Conservation (phyloP, 129 eudicot genomes). For the Pittosporum tobira region DNA sequence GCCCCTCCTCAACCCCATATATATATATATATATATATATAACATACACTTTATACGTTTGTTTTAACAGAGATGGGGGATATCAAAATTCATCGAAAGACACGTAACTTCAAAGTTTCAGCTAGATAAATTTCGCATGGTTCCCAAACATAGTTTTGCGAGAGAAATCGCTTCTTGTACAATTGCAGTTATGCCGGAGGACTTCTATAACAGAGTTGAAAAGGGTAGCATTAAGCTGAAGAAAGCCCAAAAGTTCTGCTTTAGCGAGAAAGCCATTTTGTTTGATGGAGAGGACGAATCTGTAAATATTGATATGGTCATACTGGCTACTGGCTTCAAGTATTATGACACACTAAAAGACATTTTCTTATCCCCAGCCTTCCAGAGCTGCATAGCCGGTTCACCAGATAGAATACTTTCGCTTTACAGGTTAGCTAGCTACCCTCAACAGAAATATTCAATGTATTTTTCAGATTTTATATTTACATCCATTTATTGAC, state of each 20-base stretch:
- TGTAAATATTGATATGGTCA: constrained; percentile 38
- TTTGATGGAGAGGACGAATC: constrained; percentile 20
- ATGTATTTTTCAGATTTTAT: too few species aligned
- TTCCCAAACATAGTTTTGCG: constrained; percentile 37
- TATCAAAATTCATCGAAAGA: constrained; percentile 40
- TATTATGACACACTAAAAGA: constrained; percentile 39
- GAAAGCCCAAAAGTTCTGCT: constrained; percentile 26
- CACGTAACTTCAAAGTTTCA: constrained; percentile 25
- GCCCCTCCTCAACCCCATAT: neutral
- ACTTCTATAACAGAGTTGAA: constrained; percentile 32
- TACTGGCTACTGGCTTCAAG: constrained; percentile 62
- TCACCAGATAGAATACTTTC: constrained; percentile 28
- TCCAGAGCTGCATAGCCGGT: constrained; percentile 27
- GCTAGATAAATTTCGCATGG: constrained; percentile 33
- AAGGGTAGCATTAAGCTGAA: constrained; percentile 45
- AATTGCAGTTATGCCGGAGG: constrained; percentile 22
- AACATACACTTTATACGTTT: neutral
- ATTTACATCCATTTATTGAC: neutral
- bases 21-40: neutral
- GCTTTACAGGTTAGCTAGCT: constrained; percentile 55
- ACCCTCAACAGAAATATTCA: too few species aligned
- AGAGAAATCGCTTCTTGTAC: constrained; percentile 28
- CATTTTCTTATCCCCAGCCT: constrained; percentile 37
- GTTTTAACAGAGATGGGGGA: constrained; percentile 44
- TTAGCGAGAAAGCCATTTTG: constrained; percentile 40